Conservation (phyloP, 2,329 filamentous ascomycete genomes). For the Incumbomyces delicatus region DNA sequence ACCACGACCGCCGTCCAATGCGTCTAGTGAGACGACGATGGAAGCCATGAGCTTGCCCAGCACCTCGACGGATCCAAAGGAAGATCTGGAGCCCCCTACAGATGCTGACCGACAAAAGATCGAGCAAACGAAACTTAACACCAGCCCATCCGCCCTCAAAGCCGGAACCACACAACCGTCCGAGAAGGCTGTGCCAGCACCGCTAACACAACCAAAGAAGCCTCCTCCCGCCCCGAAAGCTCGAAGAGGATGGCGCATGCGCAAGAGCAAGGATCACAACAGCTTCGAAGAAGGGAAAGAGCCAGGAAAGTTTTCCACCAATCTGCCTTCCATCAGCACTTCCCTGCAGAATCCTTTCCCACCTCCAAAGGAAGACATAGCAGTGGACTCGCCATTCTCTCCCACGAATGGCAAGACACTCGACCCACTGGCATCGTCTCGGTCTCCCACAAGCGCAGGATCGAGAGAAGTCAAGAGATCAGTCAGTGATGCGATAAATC, state of each 20-base stretch:
- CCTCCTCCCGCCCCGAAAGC: slow-evolving; percentile 28
- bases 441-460: background rate
- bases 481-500: slow-evolving; percentile 16
- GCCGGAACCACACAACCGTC: slow-evolving; percentile 27
- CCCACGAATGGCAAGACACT: slow-evolving; percentile 13
- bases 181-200: slow-evolving; percentile 1
- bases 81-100: slow-evolving; percentile 5
- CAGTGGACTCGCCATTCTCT: slow-evolving; percentile 12
- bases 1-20: slow-evolving; percentile 7
- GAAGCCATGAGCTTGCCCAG: background rate
- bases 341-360: background rate
- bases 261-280: slow-evolving; percentile 26
- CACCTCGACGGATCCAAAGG: background rate
- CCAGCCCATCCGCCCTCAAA: slow-evolving; percentile 13
- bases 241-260: slow-evolving; percentile 31
- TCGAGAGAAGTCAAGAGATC: slow-evolving; percentile 10
- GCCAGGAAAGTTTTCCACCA: slow-evolving; percentile 18
- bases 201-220: slow-evolving; percentile 11
- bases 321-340: slow-evolving; percentile 18
- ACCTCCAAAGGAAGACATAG: slow-evolving; percentile 7
- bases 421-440: slow-evolving; percentile 8
- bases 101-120: background rate
- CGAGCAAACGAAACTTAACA: background rate
- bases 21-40: slow-evolving; percentile 9
- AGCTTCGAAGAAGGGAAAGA: slow-evolving; percentile 16